phyloP scores from a whole-genome alignment of 805 yeast genomes.

The Yamadazyma philogaea region DNA sequence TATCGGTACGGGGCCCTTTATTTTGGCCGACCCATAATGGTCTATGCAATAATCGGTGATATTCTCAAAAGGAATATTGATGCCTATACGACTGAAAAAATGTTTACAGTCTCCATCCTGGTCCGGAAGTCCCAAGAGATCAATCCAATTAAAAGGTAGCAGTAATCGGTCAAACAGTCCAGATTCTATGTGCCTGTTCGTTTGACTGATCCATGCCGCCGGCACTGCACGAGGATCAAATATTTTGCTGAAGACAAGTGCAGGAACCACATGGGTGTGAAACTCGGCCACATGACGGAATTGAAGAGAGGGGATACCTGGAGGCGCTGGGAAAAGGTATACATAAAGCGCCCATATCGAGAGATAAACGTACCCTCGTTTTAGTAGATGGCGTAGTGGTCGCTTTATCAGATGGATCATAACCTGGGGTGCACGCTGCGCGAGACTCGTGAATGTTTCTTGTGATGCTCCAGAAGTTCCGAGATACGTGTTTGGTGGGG shows the following conservation, averaged over 20 bases:
- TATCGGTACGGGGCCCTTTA: neutral
- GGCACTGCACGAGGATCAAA: neutral
- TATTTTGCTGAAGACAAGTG: neutral
- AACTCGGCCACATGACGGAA: neutral
- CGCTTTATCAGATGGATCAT: neutral
- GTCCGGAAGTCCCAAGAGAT: neutral
- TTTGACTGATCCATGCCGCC: neutral
- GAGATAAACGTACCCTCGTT: neutral
- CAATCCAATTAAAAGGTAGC: constrained; percentile 4
- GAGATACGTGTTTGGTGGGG: too few relatives aligned
- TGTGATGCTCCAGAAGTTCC: neutral
- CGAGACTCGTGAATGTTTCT: neutral
- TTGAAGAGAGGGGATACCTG: neutral
- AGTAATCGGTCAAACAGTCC: neutral
- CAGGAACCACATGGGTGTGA: neutral
- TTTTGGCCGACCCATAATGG: neutral
- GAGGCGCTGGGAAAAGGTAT: neutral
- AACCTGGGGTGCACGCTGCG: neutral
- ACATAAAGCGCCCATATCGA: neutral
- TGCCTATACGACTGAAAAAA: neutral
- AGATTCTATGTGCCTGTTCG: neutral
- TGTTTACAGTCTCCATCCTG: neutral
- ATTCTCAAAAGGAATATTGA: neutral
- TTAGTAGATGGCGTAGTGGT: neutral
- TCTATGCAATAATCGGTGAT: neutral